These are phyloP conservation scores for Nemania abortiva DNA, from an alignment of 2,329 filamentous ascomycete genomes.

Conservation along the genomic window DNA sequence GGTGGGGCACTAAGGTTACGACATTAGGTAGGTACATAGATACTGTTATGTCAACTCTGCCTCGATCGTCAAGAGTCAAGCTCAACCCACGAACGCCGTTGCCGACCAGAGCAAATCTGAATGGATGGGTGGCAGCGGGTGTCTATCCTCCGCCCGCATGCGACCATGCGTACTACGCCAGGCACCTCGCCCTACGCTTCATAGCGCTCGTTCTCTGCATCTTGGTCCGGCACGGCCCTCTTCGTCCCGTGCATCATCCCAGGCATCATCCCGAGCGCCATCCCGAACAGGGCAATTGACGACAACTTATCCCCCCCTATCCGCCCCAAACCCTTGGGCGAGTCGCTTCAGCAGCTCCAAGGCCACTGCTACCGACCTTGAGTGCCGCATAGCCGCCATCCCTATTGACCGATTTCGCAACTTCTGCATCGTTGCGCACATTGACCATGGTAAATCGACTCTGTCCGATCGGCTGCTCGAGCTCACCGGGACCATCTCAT, in stretches of 20 bases:
- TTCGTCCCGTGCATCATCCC: conserved; percentile 1
- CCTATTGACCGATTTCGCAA: conserved; percentile 87
- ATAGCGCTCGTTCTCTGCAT: conserved; percentile 40
- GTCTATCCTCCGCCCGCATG: conserved; percentile 45
- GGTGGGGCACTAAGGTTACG: too few species aligned
- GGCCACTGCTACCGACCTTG: conserved; percentile 56
- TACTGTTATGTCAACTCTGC: neutral
- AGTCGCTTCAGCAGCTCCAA: conserved; percentile 47
- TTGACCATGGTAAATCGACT: conserved; percentile 98
- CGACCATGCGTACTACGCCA: conserved; percentile 49
- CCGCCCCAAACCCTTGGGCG: neutral
- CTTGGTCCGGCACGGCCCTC: neutral
- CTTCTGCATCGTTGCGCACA: conserved; percentile 98
- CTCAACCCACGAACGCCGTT: conserved; percentile 8
- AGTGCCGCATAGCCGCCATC: conserved; percentile 76
- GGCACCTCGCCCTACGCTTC: conserved; percentile 32
- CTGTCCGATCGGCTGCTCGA: conserved; percentile 93
- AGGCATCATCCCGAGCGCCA: neutral
- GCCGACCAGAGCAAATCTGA: conserved; percentile 39
- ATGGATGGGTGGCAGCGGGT: conserved; percentile 52
- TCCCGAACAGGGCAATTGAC: conserved; percentile 7
- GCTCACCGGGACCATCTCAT: conserved; percentile 90
- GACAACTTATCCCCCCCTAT: neutral
- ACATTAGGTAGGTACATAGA: neutral
- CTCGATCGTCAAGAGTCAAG: neutral